Base-by-base conservation (phyloP, 1,139 yeast genomes). In the Suhomyces choctaworum region DNA sequence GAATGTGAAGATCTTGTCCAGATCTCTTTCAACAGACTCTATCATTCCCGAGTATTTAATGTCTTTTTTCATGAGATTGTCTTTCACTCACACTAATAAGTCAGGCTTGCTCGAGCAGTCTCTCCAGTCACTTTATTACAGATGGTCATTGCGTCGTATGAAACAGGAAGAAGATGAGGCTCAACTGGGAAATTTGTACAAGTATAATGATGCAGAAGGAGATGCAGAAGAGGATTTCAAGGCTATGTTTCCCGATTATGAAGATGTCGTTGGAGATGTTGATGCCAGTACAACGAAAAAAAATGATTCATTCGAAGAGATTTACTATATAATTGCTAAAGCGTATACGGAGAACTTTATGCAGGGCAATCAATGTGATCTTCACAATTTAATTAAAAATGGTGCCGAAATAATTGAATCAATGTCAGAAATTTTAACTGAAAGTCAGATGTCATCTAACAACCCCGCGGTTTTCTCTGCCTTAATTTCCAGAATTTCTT, bases 161-260 rank as follows among this genome's bases (percentile, higher is more conserved):
- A 78, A 80, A 44, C 70, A 73, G 34, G 88, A 85, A 45, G 82
- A 84, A 47, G 76, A 74, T 26, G 78, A 72, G 8, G 73, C 76
- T 9, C 77, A 76, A 39, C 75, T 78, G 31, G 77, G 78, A 1
- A 79, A 82, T 16, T 65, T 85, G 31, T 85, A 76, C 58, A 81
- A 73, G 51, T 86, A 75, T 54, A 74, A 67, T 19, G 82, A 83
- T 41, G 74, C 78, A 2, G 76, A 78, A 4, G 74, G 70, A 22
- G 87, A 84, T 46, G 72, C 78, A 8, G 94, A 84, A 43, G 80
- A 73, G 16, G 97, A 89, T 37, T 87, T 90, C 60, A 75, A 66
- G 51, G 56, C 58, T 17, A 59, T 90, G 61, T 92, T 92, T 71
- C 97, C 97, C 0, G 96, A 88, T 52, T 88, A 78, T 49, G 96